Evolutionary conservation across 2,329 filamentous ascomycete species (phyloP).

Genomic region (Fusarium coicis): DNA sequence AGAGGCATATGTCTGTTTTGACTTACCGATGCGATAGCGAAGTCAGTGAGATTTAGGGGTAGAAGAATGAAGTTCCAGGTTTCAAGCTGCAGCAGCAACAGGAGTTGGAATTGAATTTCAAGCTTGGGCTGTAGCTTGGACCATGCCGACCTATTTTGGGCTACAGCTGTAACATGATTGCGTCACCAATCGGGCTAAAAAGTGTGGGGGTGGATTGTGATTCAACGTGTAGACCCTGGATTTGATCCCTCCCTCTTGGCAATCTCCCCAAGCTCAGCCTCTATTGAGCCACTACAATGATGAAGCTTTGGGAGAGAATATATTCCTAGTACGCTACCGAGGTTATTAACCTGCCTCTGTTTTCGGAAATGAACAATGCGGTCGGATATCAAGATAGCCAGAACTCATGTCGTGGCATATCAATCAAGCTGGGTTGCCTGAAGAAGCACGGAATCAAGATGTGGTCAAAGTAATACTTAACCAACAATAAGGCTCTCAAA

Average conservation of each 20-base stretch:
- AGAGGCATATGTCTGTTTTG: background rate
- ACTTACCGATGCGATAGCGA: conserved; percentile 4
- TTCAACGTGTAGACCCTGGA: conserved; percentile 19
- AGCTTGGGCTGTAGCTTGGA: conserved; percentile 20
- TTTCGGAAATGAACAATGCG: background rate
- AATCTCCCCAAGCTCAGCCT: background rate
- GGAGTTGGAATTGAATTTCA: background rate
- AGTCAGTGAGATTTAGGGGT: background rate
- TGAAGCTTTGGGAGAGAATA: background rate
- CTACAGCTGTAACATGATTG: conserved; percentile 17
- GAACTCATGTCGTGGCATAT: background rate
- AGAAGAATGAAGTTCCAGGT: background rate
- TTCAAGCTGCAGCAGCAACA: background rate
- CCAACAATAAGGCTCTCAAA: background rate
- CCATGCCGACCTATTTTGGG: conserved; percentile 22
- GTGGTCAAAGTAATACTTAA: background rate
- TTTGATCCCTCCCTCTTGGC: conserved; percentile 14
- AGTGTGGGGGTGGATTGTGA: conserved; percentile 35
- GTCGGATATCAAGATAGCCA: background rate
- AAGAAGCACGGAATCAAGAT: background rate
- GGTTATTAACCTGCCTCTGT: background rate
- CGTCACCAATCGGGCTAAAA: conserved; percentile 16
- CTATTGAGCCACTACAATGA: conserved; percentile 7
- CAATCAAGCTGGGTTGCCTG: background rate
- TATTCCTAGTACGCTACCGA: background rate